Evolutionary conservation across 2,329 filamentous ascomycete species (phyloP).

Genomic region (Fusarium phyllophilum): DNA sequence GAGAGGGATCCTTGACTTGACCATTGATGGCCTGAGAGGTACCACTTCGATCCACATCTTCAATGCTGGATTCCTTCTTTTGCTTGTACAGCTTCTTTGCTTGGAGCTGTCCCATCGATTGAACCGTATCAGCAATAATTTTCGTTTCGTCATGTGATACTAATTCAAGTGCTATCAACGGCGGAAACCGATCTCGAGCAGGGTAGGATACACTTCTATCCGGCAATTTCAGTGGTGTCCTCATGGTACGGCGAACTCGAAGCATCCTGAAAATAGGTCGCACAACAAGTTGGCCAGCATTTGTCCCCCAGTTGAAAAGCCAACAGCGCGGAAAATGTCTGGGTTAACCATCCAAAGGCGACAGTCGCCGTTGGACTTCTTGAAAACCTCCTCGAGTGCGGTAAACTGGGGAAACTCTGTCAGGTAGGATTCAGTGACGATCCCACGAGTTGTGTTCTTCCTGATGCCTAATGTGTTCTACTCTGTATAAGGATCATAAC

Average conservation of each 20-base stretch:
- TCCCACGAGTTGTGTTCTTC: fast-evolving
- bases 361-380: neutral
- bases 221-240: neutral
- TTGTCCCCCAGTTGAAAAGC: neutral
- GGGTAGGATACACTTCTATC: neutral
- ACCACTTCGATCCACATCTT: neutral
- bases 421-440: neutral
- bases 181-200: neutral
- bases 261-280: neutral
- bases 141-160: neutral
- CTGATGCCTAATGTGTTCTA: too few species aligned
- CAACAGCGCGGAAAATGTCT: neutral
- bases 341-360: neutral
- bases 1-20: neutral
- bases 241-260: neutral
- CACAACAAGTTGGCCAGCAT: neutral
- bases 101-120: neutral
- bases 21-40: neutral
- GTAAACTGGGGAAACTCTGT: neutral
- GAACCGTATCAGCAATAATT: too few species aligned
- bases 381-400: fast-evolving
- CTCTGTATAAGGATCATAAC: neutral
- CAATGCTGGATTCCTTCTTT: neutral
- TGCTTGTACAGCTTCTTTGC: neutral
- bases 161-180: neutral